Conservation (phyloP, 2,329 filamentous ascomycete genomes). For the Nemania diffusa region DNA sequence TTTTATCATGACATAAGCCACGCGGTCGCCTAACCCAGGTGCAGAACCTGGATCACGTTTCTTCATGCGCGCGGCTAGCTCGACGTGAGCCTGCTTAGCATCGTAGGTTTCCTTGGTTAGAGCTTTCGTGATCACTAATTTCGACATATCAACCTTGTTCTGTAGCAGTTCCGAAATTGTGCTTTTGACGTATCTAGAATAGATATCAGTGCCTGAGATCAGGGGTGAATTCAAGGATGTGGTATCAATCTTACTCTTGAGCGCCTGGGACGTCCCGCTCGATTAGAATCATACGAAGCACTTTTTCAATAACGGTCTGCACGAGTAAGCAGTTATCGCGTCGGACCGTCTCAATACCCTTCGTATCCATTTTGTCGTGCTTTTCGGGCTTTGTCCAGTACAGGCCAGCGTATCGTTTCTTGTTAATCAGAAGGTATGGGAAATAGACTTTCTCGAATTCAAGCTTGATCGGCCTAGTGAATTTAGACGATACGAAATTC, state of each 20-base stretch:
- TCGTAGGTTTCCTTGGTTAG: slow-evolving; percentile 90
- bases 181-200: slow-evolving; percentile 86
- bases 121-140: slow-evolving; percentile 98
- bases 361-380: slow-evolving; percentile 99
- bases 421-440: slow-evolving; percentile 98
- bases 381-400: slow-evolving; percentile 96
- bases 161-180: slow-evolving; percentile 95
- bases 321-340: slow-evolving; percentile 96
- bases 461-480: slow-evolving; percentile 96
- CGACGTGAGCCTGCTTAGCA: slow-evolving; percentile 94
- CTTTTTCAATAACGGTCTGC: slow-evolving; percentile 97
- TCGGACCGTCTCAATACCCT: slow-evolving; percentile 97
- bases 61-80: slow-evolving; percentile 94
- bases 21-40: slow-evolving; percentile 90
- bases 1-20: slow-evolving; percentile 98
- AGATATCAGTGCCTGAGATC: slow-evolving; percentile 51
- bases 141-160: slow-evolving; percentile 99
- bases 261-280: slow-evolving; percentile 90
- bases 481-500: slow-evolving; percentile 87
- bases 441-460: slow-evolving; percentile 99
- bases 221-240: slow-evolving; percentile 7
- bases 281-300: slow-evolving; percentile 93
- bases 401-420: slow-evolving; percentile 97
- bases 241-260: slow-evolving; percentile 78
- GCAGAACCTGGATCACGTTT: slow-evolving; percentile 96